Evolutionary conservation across 768 basidiomycete species (phyloP).

Genomic region (Pleurotus platypus): DNA sequence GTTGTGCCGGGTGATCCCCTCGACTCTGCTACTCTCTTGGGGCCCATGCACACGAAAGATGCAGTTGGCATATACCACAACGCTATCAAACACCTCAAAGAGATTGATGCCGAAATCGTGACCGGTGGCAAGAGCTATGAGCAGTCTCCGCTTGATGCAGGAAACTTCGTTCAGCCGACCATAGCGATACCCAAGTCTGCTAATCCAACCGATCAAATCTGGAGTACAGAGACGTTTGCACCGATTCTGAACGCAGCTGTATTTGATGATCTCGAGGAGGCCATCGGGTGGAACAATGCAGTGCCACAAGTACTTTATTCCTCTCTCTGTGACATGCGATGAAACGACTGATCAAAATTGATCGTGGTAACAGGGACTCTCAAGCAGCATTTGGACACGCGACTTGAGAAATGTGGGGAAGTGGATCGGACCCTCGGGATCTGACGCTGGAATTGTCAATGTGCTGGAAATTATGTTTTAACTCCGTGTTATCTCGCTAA

Average conservation of each 20-base stretch:
- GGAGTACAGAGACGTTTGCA: constrained; percentile 83
- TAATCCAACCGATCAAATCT: constrained; percentile 53
- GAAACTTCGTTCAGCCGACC: constrained; percentile 89
- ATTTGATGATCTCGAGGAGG: constrained; percentile 84
- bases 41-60: constrained; percentile 75
- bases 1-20: constrained; percentile 87
- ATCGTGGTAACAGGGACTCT: constrained; percentile 57
- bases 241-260: constrained; percentile 85
- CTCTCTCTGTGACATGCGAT: constrained; percentile 9
- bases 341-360: constrained; percentile 9
- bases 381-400: constrained; percentile 88
- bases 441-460: constrained; percentile 91
- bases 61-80: constrained; percentile 65
- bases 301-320: constrained; percentile 62
- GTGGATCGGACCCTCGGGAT: constrained; percentile 89
- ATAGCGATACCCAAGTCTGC: constrained; percentile 66
- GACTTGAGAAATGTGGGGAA: constrained; percentile 81
- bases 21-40: constrained; percentile 66
- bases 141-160: constrained; percentile 48
- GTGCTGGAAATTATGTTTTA: constrained; percentile 37
- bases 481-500: constrained; percentile 12
- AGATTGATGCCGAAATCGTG: constrained; percentile 72
- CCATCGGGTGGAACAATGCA: constrained; percentile 86
- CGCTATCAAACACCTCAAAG: constrained; percentile 59
- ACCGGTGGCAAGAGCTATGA: constrained; percentile 63